Base-by-base conservation (phyloP, 495 filamentous ascomycete species). In the Cercophora samala region DNA sequence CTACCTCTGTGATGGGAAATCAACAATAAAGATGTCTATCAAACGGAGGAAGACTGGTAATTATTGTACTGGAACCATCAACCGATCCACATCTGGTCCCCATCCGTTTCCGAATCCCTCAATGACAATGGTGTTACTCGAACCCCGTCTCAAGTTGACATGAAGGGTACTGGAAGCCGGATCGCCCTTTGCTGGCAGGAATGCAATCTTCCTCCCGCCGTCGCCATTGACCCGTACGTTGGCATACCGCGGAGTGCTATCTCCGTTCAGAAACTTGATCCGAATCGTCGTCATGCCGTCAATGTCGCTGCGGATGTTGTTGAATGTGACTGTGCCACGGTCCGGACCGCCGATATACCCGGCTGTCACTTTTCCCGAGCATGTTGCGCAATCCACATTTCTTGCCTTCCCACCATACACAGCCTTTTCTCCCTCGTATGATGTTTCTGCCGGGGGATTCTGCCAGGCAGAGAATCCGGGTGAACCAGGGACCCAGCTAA, bases 211-310 rank as follows among this genome's bases (percentile, higher is more conserved):
- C 70, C 80, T 65, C 18, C 70, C 70, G 1, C 68, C 77, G 58
- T 78, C 83, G 0, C 84, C 83, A 72, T 87, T 87, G n/a, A 88
- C 86, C n/a, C 75, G 71, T 19, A 87, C 80, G 56, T 80, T 80
- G 0, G 83, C 84, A 71, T 82, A 84, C 51, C 84, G 72, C 68
- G 85, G 77, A 5, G 69, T 72, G 24, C 74, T 82, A 63, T 88
- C 85, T 0, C 79, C 83, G 70, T 87, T 89, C 11, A 78, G 65
- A 64, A 82, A 84, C 60, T 81, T 78, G 61, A 88, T 82, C 1
- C 82, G 75, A 21, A 89, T 78, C 15, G 86, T 88, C 3, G 82
- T 86, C 54, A 77, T 66, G 46, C 80, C 81, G 5, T 77, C 76
- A 3, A 76, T 76, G 21, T 78, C 78, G 68, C 82, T 85, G 19